A percentile compares a stretch with the other conserved stretches of the same genome.
phyloP scores from a whole-genome alignment of 2,329 filamentous ascomycete species.

The Penicillium sp. region DNA sequence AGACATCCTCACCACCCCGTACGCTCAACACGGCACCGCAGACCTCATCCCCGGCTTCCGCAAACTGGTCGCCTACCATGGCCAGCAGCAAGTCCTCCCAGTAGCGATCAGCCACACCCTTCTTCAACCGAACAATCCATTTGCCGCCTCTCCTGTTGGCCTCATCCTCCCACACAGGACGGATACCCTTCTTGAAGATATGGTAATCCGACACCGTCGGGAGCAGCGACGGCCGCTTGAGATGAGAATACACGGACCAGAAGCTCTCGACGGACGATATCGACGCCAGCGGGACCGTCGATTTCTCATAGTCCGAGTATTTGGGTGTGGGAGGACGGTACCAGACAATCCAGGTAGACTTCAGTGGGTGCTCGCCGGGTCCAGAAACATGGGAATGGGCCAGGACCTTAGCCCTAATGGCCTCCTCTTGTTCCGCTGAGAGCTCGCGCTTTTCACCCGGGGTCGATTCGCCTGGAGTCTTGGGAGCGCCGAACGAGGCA shows the following conservation, averaged over 20 bases:
- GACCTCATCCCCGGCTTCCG: slow-evolving; percentile 86
- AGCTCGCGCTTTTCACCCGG: slow-evolving; percentile 60
- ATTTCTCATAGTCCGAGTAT: slow-evolving; percentile 97
- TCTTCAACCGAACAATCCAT: slow-evolving; percentile 95
- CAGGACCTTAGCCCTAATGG: slow-evolving; percentile 39
- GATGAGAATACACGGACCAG: slow-evolving; percentile 79
- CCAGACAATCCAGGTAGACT: slow-evolving; percentile 93
- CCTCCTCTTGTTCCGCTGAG: slow-evolving; percentile 41
- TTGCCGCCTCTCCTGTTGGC: slow-evolving; percentile 95
- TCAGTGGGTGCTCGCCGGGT: slow-evolving; percentile 57
- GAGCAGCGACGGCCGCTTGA: slow-evolving; percentile 81
- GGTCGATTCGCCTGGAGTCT: slow-evolving; percentile 73
- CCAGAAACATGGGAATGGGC: slow-evolving; percentile 34
- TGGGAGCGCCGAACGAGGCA: slow-evolving; percentile 92
- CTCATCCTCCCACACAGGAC: slow-evolving; percentile 97
- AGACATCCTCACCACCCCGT: slow-evolving; percentile 89
- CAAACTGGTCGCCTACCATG: slow-evolving; percentile 89
- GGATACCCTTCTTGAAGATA: slow-evolving; percentile 92
- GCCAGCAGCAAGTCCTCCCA: slow-evolving; percentile 93
- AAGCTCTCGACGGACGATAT: slow-evolving; percentile 85
- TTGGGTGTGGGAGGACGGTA: slow-evolving; percentile 95
- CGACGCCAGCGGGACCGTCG: slow-evolving; percentile 76
- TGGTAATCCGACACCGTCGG: slow-evolving; percentile 96
- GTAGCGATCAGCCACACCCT: slow-evolving; percentile 91
- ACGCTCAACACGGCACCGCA: slow-evolving; percentile 94